Evolutionary conservation across 495 filamentous ascomycete species (phyloP).

Genomic region (Xylaria longipes): DNA sequence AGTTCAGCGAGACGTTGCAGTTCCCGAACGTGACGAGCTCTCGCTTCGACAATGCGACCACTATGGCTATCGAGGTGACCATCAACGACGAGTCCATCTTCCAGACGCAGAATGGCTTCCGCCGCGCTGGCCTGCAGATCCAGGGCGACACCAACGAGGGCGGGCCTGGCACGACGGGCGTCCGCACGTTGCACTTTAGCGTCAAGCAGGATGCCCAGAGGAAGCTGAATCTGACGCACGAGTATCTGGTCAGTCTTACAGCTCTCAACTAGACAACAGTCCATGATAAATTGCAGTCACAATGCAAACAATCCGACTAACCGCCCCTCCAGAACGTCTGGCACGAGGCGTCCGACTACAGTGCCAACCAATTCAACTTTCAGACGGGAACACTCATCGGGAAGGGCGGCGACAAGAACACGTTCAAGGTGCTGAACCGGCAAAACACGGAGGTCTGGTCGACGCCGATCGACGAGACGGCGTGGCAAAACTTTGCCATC

Average conservation of each 20-base stretch:
- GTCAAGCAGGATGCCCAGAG: slow-evolving; percentile 54
- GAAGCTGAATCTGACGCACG: slow-evolving; percentile 60
- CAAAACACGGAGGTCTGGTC: slow-evolving; percentile 56
- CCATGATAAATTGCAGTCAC: no score
- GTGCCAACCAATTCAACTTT: slow-evolving; percentile 62
- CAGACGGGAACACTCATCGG: slow-evolving; percentile 57
- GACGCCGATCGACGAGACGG: slow-evolving; percentile 45
- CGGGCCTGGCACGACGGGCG: slow-evolving; percentile 52
- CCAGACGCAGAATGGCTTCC: slow-evolving; percentile 61
- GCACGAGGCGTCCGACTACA: slow-evolving; percentile 62
- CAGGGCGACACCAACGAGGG: slow-evolving; percentile 53
- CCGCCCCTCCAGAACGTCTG: slow-evolving; percentile 51
- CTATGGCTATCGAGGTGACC: slow-evolving; percentile 55
- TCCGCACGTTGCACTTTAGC: slow-evolving; percentile 62
- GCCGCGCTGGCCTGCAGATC: slow-evolving; percentile 61
- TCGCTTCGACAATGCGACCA: slow-evolving; percentile 50
- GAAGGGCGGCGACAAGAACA: slow-evolving; percentile 50
- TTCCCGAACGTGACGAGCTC: slow-evolving; percentile 46
- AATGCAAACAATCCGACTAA: background rate
- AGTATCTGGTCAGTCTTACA: slow-evolving; percentile 50
- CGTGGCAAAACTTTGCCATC: slow-evolving; percentile 67
- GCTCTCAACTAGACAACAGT: background rate
- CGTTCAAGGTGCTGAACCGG: slow-evolving; percentile 54
- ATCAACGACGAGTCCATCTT: slow-evolving; percentile 61
- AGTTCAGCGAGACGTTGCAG: slow-evolving; percentile 54